phyloP scores from a whole-genome alignment of 257 asterid genomes.

The Scutellaria galericulata region DNA sequence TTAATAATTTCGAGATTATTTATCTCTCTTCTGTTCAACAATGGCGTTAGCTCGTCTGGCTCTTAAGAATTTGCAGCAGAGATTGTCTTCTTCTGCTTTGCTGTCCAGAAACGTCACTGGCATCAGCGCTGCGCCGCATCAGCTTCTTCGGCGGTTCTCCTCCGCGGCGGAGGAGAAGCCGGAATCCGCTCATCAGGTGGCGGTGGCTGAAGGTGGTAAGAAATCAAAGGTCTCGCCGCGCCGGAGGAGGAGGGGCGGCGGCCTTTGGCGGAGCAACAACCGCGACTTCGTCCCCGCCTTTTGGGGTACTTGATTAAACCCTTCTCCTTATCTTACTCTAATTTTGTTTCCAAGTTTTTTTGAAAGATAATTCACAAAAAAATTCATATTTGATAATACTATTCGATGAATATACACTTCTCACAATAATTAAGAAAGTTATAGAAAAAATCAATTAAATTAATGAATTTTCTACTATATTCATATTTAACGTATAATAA shows the following conservation, averaged over 20 bases:
- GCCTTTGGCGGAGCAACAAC: conserved; percentile 47
- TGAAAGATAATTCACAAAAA: too few species aligned
- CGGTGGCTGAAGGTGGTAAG: conserved; percentile 38
- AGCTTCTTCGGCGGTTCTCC: conserved; percentile 42
- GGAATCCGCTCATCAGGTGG: conserved; percentile 37
- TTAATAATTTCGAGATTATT: neutral
- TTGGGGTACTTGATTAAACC: conserved; percentile 34
- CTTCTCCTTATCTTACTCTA: neutral
- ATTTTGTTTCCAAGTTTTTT: too few species aligned
- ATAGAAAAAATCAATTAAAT: too few species aligned
- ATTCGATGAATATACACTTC: too few species aligned
- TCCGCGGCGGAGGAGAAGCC: conserved; percentile 42
- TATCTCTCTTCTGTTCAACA: neutral
- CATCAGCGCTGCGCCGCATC: conserved; percentile 37
- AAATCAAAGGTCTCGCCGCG: conserved; percentile 37
- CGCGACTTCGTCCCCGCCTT: conserved; percentile 42
- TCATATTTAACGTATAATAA: too few species aligned
- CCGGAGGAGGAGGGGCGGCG: conserved; percentile 42
- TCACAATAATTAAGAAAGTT: too few species aligned
- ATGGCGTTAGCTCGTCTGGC: conserved; percentile 59
- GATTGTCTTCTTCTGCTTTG: conserved; percentile 33
- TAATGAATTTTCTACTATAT: too few species aligned
- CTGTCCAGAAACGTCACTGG: conserved; percentile 15
- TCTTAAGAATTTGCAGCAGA: conserved; percentile 46
- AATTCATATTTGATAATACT: too few species aligned